Percentiles rank a stretch among this genome's conserved stretches.
Conservation (phyloP, 2,329 filamentous ascomycete species). For the Nemania bipapillata region DNA sequence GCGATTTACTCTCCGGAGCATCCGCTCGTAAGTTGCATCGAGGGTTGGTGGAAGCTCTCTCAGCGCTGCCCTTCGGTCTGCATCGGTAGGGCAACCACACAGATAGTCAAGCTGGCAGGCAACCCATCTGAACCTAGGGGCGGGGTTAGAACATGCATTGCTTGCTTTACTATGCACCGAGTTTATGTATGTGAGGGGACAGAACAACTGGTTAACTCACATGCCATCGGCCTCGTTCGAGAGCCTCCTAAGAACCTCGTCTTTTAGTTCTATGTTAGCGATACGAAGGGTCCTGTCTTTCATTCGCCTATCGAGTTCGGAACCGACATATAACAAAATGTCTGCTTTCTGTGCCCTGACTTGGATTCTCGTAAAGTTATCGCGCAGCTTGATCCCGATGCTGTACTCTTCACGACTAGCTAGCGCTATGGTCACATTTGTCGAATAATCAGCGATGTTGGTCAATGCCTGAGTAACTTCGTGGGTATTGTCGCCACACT, state of each 20-base stretch:
- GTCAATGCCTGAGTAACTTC: conserved; percentile 26
- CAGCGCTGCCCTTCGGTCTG: conserved; percentile 34
- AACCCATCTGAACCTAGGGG: conserved; percentile 32
- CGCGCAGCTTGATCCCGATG: conserved; percentile 28
- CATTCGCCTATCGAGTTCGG: conserved; percentile 38
- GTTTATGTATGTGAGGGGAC: background rate
- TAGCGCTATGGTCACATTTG: conserved; percentile 37
- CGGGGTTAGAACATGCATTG: background rate
- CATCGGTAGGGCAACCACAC: conserved; percentile 30
- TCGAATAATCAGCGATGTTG: conserved; percentile 17
- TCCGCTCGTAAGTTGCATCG: conserved; percentile 36
- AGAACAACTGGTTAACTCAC: conserved; percentile 30
- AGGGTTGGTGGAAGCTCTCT: conserved; percentile 37
- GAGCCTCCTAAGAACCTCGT: conserved; percentile 34
- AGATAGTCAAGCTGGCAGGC: conserved; percentile 41
- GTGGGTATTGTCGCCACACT: conserved; percentile 33
- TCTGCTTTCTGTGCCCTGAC: conserved; percentile 41
- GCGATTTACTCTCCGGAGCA: conserved; percentile 30
- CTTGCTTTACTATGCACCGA: background rate
- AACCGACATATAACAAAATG: conserved; percentile 38
- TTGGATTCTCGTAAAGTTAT: conserved; percentile 31
- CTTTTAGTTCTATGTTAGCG: conserved; percentile 27
- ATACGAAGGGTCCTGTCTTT: conserved; percentile 23
- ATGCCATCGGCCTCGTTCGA: conserved; percentile 37
- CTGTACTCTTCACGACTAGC: conserved; percentile 37